A percentile compares a stretch with the other conserved stretches of the same genome.
phyloP scores from a whole-genome alignment of 306 rosid species.

The Alnus glutinosa region DNA sequence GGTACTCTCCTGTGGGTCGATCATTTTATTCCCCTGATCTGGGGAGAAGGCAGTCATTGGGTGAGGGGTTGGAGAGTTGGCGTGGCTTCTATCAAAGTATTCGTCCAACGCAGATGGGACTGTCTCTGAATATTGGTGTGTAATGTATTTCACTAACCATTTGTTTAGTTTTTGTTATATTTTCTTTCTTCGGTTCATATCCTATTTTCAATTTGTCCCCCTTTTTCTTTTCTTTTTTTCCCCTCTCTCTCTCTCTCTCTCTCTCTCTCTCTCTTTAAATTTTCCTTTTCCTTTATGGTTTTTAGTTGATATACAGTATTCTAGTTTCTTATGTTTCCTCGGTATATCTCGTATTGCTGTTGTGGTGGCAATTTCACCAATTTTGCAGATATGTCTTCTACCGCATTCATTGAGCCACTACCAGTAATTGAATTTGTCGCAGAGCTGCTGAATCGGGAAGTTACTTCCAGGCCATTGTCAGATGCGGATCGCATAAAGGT shows the following conservation, averaged over 20 bases:
- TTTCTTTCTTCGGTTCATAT: background rate
- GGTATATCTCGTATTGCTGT: background rate
- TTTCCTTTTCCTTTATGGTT: background rate
- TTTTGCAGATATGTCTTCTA: slow-evolving; percentile 91
- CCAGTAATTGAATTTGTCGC: slow-evolving; percentile 88
- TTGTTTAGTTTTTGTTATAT: background rate
- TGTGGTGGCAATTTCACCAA: slow-evolving; percentile 13
- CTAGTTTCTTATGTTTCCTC: background rate
- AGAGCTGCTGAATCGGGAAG: slow-evolving; percentile 82
- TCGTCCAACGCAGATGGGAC: slow-evolving; percentile 98
- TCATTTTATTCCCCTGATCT: slow-evolving; percentile 87
- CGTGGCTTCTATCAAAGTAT: slow-evolving; percentile 98
- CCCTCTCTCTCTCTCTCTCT: no score
- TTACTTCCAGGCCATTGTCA: slow-evolving; percentile 68
- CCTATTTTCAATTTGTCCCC: background rate
- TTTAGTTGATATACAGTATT: background rate
- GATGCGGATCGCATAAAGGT: slow-evolving; percentile 97
- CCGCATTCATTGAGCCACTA: slow-evolving; percentile 92
- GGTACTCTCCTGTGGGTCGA: slow-evolving; percentile 95
- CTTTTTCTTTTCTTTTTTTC: background rate
- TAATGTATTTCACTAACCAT: background rate
- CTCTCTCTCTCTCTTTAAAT: background rate
- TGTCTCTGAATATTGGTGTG: slow-evolving; percentile 85
- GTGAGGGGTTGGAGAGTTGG: slow-evolving; percentile 99
- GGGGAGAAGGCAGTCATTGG: slow-evolving; percentile 83